Evolutionary conservation across 805 yeast genomes (phyloP), one percentile per base, ranked within the genome.

Genomic region (Ogataea paradorogensis): DNA sequence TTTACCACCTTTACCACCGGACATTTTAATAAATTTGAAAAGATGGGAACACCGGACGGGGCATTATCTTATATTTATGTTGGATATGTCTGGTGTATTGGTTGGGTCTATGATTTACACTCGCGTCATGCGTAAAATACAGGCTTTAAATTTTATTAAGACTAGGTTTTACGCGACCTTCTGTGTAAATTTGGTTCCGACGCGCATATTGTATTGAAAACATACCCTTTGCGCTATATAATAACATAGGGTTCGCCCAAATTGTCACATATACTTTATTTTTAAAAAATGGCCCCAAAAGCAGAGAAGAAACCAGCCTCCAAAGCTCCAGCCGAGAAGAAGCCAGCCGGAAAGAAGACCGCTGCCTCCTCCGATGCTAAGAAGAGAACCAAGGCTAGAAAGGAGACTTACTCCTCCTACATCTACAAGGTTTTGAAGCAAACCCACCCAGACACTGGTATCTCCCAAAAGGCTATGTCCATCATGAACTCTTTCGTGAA

Each of bases 401-500:
- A 88, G 84, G 97, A 91, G 76, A 88, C 97, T 53, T 91, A 89
- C 79, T 88, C 96, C 53, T 89, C 97, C 50, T 91, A 91, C 76
- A 91, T 91, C 69, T 91, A 90, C 93, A 91, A 91, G 75, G 97
- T 90, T 56, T 84, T 91, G 69, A 90, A 90, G 75, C 97, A 91
- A 80, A 90, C 97, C 50, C 98, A 91, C 74, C 98, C 97, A 71
- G 97, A 91, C 71, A 91, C 98, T 51, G 98, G 97, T 87, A 91
- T 91, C 69, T 90, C 98, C 60, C 95, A 89, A 75, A 86, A 88
- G 69, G 96, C 98, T 53, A 91, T 91, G 96, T 88, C 96, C 54
- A 91, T 91, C 70, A 83, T 91, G 91, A 91, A 91, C 85, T 91
- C 97, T 30, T 91, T 91, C 61, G 97, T 91, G 59, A 90, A 89